Base-by-base conservation (phyloP, 1,284 basidiomycete genomes). In the Stygiomarasmius scandens region DNA sequence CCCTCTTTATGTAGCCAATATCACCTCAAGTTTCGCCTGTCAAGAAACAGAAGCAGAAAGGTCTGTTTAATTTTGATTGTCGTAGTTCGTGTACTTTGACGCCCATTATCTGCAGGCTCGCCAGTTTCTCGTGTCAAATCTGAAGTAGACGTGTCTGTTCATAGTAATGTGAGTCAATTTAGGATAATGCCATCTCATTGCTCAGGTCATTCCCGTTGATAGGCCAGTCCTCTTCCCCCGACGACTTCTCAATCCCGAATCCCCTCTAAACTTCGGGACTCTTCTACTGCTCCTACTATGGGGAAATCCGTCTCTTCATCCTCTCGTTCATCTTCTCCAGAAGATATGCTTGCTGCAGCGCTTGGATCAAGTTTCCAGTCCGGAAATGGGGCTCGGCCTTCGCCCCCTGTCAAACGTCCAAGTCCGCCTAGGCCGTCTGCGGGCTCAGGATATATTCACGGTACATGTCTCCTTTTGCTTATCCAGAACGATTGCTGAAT, bases 261-360 rank as follows among this genome's bases (percentile, higher is more conserved):
- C 19, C 89, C 89, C 5, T 92, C 90, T 2, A 90, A 86, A 66
- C 76, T 92, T 23, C 83, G 89, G 49, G 85, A 87, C 58, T 85
- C 86, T 0, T 90, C 89, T 4, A 82, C 80, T 1, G 84, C 86
- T 9, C 82, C 85, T 32, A 73, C 82, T 52, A 73, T 78, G 59
- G 82, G 84, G 11, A 75, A 73, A 46, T 83, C 77, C 3, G 74
- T 75, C 16, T 73, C 76, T 6, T 73, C 64, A 14, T 77, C 75
- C 5, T 80, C 79, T 27, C 72, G 76, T 23, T 75, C 70, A 11
- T 76, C 78, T 5, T 80, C 78, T 8, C 77, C 58, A 12, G 52
- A 74, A 60, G 55, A 67, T 60, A 48, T 48, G 11, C 48, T 56
- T 10, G 45, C 59, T 2, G 32, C 52, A 29, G 68, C 52, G 66